Base-by-base conservation (phyloP, 805 yeast species). In the Debaryomyces prosopidis region DNA sequence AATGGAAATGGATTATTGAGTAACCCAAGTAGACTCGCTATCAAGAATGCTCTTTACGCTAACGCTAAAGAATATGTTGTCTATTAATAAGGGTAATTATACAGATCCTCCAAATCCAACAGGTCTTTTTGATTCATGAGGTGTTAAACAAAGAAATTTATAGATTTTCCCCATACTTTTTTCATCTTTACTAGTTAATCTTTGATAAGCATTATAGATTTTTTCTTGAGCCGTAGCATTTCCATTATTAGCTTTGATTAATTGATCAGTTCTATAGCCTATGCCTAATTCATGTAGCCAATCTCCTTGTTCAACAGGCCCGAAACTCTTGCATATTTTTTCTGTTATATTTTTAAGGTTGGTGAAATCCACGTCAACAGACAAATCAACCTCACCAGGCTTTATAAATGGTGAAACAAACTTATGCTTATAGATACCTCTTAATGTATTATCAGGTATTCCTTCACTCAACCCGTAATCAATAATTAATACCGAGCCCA, bases 291-390 rank as follows among this genome's bases (percentile, higher is more conserved):
- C 75, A 53, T 85, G 85, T 16, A 89, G 71, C 83, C 89, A 89
- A 57, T 85, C 88, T 5, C 89, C 92, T 58, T 89, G 96, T 35
- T 82, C 82, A 1, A 74, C 76, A 1, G 89, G 87, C 0, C 89
- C 91, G 47, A 69, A 71, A 48, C 42, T 71, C 14, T 47, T 32
- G 16, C 48, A 42, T 2, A 41, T 40, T 14, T 30, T 44, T 18
- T 48, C 34, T 8, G 62, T 42, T 9, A 60, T 40, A 7, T 48
- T 40, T 17, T 43, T 66, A 42, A 89, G 62, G 18, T 85, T 84
- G 23, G 72, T 76, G 59, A 89, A 89, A 61, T 89, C 96, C 10
- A 89, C 96, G 59, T 89, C 95, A 0, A 85, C 84, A 0, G 95
- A 86, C 26, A 89, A 69, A 66, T 89, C 96, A 3, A 87, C 91